Conservation (phyloP, 1,139 yeast species). For the Waltiozyma sp. region DNA sequence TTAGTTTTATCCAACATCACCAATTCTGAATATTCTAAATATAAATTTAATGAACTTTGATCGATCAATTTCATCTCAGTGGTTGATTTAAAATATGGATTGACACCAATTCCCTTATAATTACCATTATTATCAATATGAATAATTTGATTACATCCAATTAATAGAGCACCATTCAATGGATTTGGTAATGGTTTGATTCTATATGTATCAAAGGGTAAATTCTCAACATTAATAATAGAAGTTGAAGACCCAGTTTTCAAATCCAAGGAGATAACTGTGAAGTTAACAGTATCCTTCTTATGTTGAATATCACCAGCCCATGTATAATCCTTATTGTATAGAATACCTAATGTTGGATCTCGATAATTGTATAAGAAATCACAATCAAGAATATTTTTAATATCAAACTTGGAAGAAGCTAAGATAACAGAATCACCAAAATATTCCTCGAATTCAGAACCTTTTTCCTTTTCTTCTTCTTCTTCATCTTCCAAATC, state of each 20-base stretch:
- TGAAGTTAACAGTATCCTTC: conserved; percentile 54
- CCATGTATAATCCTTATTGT: conserved; percentile 55
- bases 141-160: conserved; percentile 70
- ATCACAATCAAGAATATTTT: conserved; percentile 50
- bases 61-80: conserved; percentile 44
- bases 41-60: conserved; percentile 39
- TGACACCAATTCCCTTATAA: conserved; percentile 54
- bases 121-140: conserved; percentile 82
- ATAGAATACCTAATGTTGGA: conserved; percentile 68
- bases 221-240: conserved; percentile 47
- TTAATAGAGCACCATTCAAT: conserved; percentile 56
- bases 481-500: neutral
- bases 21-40: conserved; percentile 46
- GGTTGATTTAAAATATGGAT: conserved; percentile 38
- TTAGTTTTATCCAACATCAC: conserved; percentile 37
- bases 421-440: conserved; percentile 34
- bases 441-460: neutral
- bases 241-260: conserved; percentile 54
- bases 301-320: conserved; percentile 52
- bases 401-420: conserved; percentile 48
- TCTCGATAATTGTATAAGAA: conserved; percentile 63
- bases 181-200: conserved; percentile 57
- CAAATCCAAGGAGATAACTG: conserved; percentile 57
- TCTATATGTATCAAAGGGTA: conserved; percentile 68
- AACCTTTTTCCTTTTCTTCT: neutral